Conservation (phyloP, 1,284 basidiomycete species). For the Kalmanozyma brasiliensis region DNA sequence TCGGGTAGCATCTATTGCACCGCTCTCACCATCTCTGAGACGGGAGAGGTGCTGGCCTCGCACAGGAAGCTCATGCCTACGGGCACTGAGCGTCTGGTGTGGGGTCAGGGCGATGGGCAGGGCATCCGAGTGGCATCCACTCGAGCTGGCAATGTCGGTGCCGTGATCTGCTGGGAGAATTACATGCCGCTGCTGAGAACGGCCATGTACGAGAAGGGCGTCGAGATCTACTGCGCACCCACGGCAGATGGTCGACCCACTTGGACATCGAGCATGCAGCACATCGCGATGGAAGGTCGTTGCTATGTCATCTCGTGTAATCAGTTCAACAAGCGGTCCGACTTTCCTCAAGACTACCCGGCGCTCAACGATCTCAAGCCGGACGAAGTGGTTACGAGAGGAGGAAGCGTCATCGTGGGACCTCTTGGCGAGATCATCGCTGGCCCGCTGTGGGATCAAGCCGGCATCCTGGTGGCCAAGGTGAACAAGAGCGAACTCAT, state of each 20-base stretch:
- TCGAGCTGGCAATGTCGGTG: slow-evolving; percentile 51
- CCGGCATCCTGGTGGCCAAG: slow-evolving; percentile 75
- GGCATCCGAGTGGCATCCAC: slow-evolving; percentile 63
- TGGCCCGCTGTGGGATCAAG: slow-evolving; percentile 75
- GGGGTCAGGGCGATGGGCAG: slow-evolving; percentile 72
- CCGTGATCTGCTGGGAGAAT: slow-evolving; percentile 69
- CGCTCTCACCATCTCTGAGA: slow-evolving; percentile 75
- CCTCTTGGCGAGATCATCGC: slow-evolving; percentile 77
- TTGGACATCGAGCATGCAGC: slow-evolving; percentile 77
- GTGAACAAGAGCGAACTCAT: slow-evolving; percentile 75
- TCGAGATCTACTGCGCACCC: slow-evolving; percentile 77
- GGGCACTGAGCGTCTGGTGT: slow-evolving; percentile 76
- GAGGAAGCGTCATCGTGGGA: slow-evolving; percentile 77
- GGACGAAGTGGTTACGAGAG: slow-evolving; percentile 75
- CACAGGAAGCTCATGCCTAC: slow-evolving; percentile 81
- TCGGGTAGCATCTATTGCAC: slow-evolving; percentile 78
- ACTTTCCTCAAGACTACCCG: slow-evolving; percentile 74
- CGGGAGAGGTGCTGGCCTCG: slow-evolving; percentile 74
- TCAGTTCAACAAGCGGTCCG: slow-evolving; percentile 69
- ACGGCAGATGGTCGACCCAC: slow-evolving; percentile 77
- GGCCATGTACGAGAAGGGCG: slow-evolving; percentile 75
- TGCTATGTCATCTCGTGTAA: slow-evolving; percentile 79
- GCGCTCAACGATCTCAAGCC: slow-evolving; percentile 31
- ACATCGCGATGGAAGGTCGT: slow-evolving; percentile 80
- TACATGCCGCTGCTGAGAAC: slow-evolving; percentile 76